Evolutionary conservation across 768 basidiomycete species (phyloP).

Genomic region (Suillus subaureus): DNA sequence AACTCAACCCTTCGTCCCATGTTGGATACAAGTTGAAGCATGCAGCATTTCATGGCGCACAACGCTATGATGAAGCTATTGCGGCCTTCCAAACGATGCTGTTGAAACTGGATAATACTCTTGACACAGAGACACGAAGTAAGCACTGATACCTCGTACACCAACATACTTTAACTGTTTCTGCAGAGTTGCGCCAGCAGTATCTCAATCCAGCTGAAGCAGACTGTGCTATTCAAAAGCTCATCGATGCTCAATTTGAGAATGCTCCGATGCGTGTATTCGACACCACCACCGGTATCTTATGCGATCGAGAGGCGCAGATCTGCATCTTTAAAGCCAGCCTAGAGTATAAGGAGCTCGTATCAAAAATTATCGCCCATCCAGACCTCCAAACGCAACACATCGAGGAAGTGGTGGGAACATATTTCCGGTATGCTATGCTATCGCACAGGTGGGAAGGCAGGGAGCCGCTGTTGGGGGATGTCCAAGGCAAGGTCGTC

Average conservation of each 20-base stretch:
- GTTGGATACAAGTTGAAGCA: not conserved
- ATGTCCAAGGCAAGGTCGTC: not conserved
- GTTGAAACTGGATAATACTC: not conserved
- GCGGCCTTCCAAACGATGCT: not conserved
- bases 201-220: not conserved
- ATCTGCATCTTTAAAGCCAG: not conserved
- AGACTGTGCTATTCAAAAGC: not conserved
- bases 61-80: not conserved
- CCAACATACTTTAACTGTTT: not conserved
- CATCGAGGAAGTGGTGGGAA: not conserved
- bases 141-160: rapidly evolving
- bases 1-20: not conserved
- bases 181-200: not conserved
- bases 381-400: not conserved
- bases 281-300: not conserved
- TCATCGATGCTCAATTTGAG: not conserved
- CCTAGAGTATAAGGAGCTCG: not conserved
- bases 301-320: not conserved
- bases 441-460: not conserved
- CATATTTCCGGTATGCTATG: not conserved
- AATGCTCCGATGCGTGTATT: not conserved
- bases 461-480: too few species aligned
- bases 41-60: not conserved
- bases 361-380: not conserved
- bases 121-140: not conserved